phyloP scores from a whole-genome alignment of 768 basidiomycete genomes.

The Hypholoma sublateritium region DNA sequence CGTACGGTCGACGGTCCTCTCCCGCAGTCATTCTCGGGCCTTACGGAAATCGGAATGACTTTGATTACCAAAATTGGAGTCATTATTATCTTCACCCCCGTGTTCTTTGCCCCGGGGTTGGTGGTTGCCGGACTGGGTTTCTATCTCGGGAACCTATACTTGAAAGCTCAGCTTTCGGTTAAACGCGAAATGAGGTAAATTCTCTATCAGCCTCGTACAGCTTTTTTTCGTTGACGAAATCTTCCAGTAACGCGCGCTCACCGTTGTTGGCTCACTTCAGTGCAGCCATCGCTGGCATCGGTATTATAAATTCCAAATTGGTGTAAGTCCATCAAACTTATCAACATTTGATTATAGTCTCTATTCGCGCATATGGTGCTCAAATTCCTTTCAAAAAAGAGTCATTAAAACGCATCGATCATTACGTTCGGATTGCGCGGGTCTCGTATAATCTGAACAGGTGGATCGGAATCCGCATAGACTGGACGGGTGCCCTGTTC shows the following conservation, averaged over 20 bases:
- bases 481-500: constrained; percentile 56
- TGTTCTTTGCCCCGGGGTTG: constrained; percentile 41
- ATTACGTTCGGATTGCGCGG: constrained; percentile 32
- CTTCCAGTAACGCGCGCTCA: constrained; percentile 10
- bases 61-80: constrained; percentile 39
- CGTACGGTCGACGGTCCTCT: constrained; percentile 44
- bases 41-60: neutral
- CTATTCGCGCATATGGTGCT: constrained; percentile 15
- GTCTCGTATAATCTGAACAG: constrained; percentile 49
- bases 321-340: too few species aligned
- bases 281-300: constrained; percentile 49
- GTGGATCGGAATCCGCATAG: constrained; percentile 49
- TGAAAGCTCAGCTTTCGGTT: constrained; percentile 22
- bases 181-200: neutral
- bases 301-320: constrained; percentile 20
- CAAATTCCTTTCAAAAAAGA: constrained; percentile 8
- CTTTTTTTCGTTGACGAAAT: neutral
- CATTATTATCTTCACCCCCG: constrained; percentile 38
- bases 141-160: constrained; percentile 34
- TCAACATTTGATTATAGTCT: neutral
- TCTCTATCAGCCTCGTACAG: neutral
- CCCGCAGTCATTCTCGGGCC: constrained; percentile 20
- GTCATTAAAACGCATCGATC: constrained; percentile 7
- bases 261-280: constrained; percentile 12
- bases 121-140: constrained; percentile 38